These are phyloP conservation scores for Massariosphaeria phaeospora DNA, from an alignment of 495 filamentous ascomycete genomes.

Conservation along the genomic window DNA sequence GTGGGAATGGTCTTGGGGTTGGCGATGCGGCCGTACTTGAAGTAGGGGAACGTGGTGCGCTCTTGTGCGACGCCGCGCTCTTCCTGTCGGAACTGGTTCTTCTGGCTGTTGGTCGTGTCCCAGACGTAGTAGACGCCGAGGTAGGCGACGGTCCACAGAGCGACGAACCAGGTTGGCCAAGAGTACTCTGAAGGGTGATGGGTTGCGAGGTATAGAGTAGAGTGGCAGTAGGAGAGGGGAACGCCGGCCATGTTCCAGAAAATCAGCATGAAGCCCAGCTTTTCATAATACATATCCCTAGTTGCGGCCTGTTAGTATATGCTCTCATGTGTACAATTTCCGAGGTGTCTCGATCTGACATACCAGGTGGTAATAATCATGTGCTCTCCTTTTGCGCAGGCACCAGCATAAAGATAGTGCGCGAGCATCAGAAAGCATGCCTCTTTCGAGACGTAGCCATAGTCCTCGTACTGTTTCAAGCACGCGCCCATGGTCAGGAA, in stretches of 20 bases:
- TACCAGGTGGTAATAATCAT: conserved; percentile 87
- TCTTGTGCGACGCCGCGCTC: conserved; percentile 68
- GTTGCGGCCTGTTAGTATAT: too few relatives aligned
- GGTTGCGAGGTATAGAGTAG: conserved; percentile 87
- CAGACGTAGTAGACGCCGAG: conserved; percentile 87
- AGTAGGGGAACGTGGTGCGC: conserved; percentile 85
- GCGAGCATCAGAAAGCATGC: conserved; percentile 85
- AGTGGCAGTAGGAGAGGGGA: conserved; percentile 94
- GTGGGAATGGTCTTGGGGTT: conserved; percentile 86
- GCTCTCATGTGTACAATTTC: too few relatives aligned
- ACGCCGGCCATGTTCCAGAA: conserved; percentile 99
- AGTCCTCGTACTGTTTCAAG: conserved; percentile 78
- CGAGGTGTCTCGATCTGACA: too few relatives aligned
- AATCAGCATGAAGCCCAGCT: conserved; percentile 99
- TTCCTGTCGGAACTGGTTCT: conserved; percentile 83
- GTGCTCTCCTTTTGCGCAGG: conserved; percentile 94
- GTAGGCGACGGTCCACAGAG: conserved; percentile 63
- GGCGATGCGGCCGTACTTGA: conserved; percentile 81
- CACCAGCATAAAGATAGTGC: conserved; percentile 93
- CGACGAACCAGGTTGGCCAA: conserved; percentile 65
- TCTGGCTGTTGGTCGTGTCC: conserved; percentile 89
- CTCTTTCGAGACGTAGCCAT: conserved; percentile 89
- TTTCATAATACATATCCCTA: conserved; percentile 98
- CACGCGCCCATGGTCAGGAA: conserved; percentile 71
- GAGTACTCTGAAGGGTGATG: conserved; percentile 77